Evolutionary conservation across 805 yeast genomes (phyloP).

Genomic region (Nakazawaea wyomingensis): DNA sequence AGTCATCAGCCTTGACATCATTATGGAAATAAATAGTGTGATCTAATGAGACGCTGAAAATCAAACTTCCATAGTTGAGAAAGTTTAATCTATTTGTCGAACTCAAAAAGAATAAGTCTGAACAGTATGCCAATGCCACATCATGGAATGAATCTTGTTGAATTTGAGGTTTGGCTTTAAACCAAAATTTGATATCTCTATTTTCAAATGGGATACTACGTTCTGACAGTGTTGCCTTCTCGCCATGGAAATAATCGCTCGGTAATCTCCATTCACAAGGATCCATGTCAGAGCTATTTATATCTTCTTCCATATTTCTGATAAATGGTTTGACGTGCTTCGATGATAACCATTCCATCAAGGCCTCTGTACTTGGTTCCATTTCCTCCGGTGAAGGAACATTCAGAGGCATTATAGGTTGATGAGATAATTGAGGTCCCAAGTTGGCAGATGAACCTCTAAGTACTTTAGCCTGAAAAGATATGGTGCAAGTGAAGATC

Average conservation of each 20-base stretch:
- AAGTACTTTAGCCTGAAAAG: slow-evolving; percentile 32
- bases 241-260: slow-evolving; percentile 25
- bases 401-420: slow-evolving; percentile 22
- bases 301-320: slow-evolving; percentile 20
- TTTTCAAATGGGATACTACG: slow-evolving; percentile 1
- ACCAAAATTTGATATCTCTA: slow-evolving; percentile 5
- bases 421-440: slow-evolving; percentile 25
- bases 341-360: slow-evolving; percentile 23
- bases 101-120: slow-evolving; percentile 52
- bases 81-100: slow-evolving; percentile 48
- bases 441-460: slow-evolving; percentile 27
- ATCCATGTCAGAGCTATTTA: slow-evolving; percentile 22
- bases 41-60: slow-evolving; percentile 57
- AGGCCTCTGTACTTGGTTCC: slow-evolving; percentile 23
- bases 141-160: slow-evolving; percentile 36
- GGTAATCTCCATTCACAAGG: slow-evolving; percentile 31
- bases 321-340: slow-evolving; percentile 17
- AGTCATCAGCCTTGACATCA: slow-evolving; percentile 43
- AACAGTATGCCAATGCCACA: slow-evolving; percentile 53
- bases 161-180: slow-evolving; percentile 5
- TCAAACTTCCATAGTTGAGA: slow-evolving; percentile 38
- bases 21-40: slow-evolving; percentile 63
- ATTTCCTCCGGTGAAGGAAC: slow-evolving; percentile 24
- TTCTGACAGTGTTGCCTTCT: not conserved
- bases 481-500: slow-evolving; percentile 47